These are phyloP conservation scores for Acanthamoeba royreba DNA, from an alignment of 208 protist genomes.

Conservation along the genomic window DNA sequence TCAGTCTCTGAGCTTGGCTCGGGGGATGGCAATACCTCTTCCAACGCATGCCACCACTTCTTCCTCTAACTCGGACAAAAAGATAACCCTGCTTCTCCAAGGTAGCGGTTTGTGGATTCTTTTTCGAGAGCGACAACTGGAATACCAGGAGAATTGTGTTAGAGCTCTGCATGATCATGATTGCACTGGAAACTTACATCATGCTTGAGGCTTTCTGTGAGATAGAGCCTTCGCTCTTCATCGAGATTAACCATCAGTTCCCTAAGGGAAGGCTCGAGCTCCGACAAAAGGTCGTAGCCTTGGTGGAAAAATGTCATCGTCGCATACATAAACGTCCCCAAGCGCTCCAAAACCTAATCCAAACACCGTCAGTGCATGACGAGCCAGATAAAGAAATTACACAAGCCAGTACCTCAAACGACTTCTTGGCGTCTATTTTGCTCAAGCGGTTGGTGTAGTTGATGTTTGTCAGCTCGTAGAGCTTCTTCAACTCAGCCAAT, in stretches of 20 bases:
- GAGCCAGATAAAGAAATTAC: background rate
- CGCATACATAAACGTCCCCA: background rate
- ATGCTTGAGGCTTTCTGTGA: background rate
- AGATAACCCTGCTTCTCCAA: constrained; percentile 20
- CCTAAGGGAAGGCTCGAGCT: background rate
- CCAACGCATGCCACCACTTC: background rate
- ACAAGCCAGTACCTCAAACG: background rate
- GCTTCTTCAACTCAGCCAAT: background rate
- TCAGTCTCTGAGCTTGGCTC: background rate
- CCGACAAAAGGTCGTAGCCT: background rate
- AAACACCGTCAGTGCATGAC: background rate
- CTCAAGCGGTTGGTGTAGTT: background rate
- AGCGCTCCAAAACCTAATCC: constrained; percentile 19
- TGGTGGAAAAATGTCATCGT: background rate
- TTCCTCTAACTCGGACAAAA: background rate
- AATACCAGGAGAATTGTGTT: background rate
- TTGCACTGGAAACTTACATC: background rate
- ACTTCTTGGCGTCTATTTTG: constrained; percentile 26
- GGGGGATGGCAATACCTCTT: background rate
- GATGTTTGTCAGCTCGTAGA: background rate
- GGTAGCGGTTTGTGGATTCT: background rate
- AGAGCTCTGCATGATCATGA: background rate
- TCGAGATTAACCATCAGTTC: background rate
- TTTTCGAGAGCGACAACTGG: background rate
- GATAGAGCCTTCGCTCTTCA: background rate